Evolutionary conservation across 495 filamentous ascomycete genomes (phyloP).

Genomic region (Trichoderma parareesei): DNA sequence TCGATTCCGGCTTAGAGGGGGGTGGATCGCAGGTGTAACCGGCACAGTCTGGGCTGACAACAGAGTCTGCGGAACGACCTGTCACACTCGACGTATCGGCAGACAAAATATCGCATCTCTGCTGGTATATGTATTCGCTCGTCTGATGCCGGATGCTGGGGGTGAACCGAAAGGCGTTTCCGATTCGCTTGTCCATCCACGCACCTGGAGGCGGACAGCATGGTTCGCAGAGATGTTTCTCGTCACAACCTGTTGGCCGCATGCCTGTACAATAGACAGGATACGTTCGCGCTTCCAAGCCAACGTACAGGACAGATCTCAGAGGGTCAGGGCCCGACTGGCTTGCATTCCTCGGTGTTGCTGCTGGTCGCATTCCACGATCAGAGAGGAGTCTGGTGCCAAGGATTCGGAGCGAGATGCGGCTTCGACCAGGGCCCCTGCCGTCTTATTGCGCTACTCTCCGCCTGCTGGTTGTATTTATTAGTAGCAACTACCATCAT

Average conservation of each 20-base stretch:
- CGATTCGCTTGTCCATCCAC: background rate
- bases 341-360: background rate
- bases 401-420: background rate
- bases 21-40: background rate
- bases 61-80: background rate
- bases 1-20: background rate
- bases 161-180: background rate
- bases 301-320: background rate
- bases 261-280: background rate
- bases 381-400: background rate
- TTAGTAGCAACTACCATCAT: background rate
- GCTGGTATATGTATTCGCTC: background rate
- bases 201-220: background rate
- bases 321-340: background rate
- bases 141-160: background rate
- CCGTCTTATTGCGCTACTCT: background rate
- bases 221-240: background rate
- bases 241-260: background rate
- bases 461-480: background rate
- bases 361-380: background rate
- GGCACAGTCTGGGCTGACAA: background rate
- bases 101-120: background rate
- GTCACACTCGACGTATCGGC: background rate
- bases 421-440: background rate
- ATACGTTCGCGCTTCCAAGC: background rate